Percentiles rank a stretch among this genome's conserved stretches.
These are phyloP conservation scores for Byssothecium circinans DNA, from an alignment of 2,329 filamentous ascomycete species.

Conservation along the genomic window DNA sequence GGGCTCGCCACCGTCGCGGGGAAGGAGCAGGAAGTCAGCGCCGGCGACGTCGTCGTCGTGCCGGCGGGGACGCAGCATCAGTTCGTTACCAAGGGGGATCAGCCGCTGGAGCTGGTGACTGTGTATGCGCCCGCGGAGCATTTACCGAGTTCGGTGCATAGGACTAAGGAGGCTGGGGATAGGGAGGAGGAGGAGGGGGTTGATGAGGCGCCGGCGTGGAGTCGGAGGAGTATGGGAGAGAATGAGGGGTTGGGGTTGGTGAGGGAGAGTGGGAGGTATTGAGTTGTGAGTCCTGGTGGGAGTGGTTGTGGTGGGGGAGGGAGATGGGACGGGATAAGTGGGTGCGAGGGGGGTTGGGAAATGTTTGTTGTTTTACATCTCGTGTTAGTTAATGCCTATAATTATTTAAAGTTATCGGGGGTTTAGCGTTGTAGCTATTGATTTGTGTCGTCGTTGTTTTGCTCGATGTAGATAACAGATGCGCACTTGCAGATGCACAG, in stretches of 20 bases:
- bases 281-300: constrained; percentile 3
- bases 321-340: neutral
- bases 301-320: neutral
- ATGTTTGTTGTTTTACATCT: neutral
- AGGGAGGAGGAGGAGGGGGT: constrained; percentile 62
- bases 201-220: constrained; percentile 64
- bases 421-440: too few relatives aligned
- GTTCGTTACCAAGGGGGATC: constrained; percentile 63
- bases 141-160: constrained; percentile 60
- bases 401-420: too few relatives aligned
- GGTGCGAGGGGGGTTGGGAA: neutral
- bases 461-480: too few relatives aligned
- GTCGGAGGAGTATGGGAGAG: constrained; percentile 56
- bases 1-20: constrained; percentile 62
- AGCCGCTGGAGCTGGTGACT: constrained; percentile 63
- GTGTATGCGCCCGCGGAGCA: constrained; percentile 67
- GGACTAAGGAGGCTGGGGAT: constrained; percentile 65
- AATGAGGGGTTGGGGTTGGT: constrained; percentile 62
- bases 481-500: too few relatives aligned
- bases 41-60: constrained; percentile 62
- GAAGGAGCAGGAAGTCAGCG: constrained; percentile 59
- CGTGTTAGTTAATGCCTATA: too few relatives aligned
- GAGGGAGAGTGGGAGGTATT: constrained; percentile 44
- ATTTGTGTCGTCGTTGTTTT: too few relatives aligned
- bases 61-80: constrained; percentile 68